Conservation (phyloP, 352 stramenopile species). For the Phytophthora pinifolia region DNA sequence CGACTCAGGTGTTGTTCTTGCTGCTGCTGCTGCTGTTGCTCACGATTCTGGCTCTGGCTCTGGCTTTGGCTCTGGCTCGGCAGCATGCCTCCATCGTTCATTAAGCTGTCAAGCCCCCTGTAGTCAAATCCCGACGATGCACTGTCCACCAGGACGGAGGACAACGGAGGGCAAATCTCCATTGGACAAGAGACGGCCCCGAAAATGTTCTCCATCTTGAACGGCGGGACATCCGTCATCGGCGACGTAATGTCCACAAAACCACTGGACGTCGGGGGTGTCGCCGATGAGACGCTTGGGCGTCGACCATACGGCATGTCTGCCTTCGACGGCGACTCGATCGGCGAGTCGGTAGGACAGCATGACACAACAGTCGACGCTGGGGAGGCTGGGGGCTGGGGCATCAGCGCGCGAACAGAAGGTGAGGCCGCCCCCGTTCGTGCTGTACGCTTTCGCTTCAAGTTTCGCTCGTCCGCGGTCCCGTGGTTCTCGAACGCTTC, state of each 20-base stretch:
- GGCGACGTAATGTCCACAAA: conserved; percentile 34
- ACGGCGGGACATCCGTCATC: conserved; percentile 32
- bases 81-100: conserved; percentile 27
- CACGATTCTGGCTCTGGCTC: conserved; percentile 30
- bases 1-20: conserved; percentile 26
- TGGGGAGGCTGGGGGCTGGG: conserved; percentile 32
- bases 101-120: conserved; percentile 37
- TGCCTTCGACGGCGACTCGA: conserved; percentile 45
- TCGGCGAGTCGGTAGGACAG: conserved; percentile 36
- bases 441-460: conserved; percentile 60
- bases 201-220: conserved; percentile 45
- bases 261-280: conserved; percentile 19
- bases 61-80: conserved; percentile 15
- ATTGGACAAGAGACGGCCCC: conserved; percentile 26
- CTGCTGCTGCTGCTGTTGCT: conserved; percentile 31
- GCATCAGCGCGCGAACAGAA: conserved; percentile 30
- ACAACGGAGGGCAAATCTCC: conserved; percentile 26
- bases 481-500: conserved; percentile 57
- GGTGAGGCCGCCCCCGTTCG: conserved; percentile 20
- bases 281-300: conserved; percentile 10
- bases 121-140: conserved; percentile 42
- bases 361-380: conserved; percentile 33
- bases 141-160: conserved; percentile 36
- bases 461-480: conserved; percentile 35
- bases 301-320: conserved; percentile 22